A percentile compares a stretch with the other conserved stretches of the same genome.
Evolutionary conservation across 2,329 filamentous ascomycete genomes (phyloP).

Genomic region (Alternaria hordeiaustralica): DNA sequence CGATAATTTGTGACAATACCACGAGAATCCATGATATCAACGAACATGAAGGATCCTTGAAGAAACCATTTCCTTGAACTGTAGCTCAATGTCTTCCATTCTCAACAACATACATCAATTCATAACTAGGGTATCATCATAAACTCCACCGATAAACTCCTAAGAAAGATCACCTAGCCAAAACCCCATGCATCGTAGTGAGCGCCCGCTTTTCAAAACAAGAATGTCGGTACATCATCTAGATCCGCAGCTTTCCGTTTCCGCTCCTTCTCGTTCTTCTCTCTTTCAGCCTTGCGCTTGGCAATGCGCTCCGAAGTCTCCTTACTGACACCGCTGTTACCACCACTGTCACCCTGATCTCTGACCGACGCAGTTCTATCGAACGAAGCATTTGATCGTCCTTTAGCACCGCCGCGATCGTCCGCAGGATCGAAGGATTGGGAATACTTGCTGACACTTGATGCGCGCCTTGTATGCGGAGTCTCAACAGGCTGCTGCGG

Average conservation of each 20-base stretch:
- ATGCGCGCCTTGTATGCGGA: not conserved
- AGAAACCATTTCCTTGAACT: not conserved
- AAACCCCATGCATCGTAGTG: not conserved
- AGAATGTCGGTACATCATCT: conserved; percentile 55
- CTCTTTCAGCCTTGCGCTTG: conserved; percentile 38
- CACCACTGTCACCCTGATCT: not conserved
- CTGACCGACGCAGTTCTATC: conserved; percentile 10
- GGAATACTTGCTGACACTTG: not conserved
- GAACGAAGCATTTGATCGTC: conserved; percentile 11
- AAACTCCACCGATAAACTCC: not conserved
- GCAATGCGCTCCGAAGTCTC: conserved; percentile 37
- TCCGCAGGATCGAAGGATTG: not conserved
- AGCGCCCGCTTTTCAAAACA: conserved; percentile 39
- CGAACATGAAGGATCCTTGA: not conserved
- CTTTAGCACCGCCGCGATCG: not conserved
- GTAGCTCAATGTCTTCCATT: not conserved
- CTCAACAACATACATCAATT: not conserved
- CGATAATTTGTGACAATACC: not conserved
- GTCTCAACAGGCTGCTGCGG: not conserved
- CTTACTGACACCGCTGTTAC: conserved; percentile 12
- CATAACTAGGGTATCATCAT: not conserved
- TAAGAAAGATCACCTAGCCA: not conserved
- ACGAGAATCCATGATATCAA: not conserved
- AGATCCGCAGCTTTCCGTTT: conserved; percentile 32
- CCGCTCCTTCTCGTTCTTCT: conserved; percentile 33